Base-by-base conservation (phyloP, 257 asterid genomes). In the Jacaranda mimosifolia region DNA sequence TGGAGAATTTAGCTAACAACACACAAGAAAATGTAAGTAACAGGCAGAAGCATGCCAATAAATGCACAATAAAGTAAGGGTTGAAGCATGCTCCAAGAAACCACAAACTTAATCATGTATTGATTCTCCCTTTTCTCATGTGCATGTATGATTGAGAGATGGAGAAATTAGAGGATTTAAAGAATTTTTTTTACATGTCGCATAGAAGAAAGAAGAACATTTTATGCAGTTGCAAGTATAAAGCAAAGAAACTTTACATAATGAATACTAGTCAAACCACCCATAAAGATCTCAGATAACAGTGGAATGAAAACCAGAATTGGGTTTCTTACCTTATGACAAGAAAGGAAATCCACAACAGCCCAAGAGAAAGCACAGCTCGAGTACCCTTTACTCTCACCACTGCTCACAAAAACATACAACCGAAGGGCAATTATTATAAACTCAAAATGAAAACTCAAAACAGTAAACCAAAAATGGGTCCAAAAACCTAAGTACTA, bases 271-370 rank as follows among this genome's bases (percentile, higher is more conserved):
- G 5, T 6, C 68, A 70, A 45, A 1, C 9, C 13, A 43, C 9
- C 42, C 0, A 49, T 39, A 42, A 0, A 9, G 21, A 74, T 36
- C 64, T 46, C 10, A 15, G 39, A 45, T 46, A 69, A 58, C 45
- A 77, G 74, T 5, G 19, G 17, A 17, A 43, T 43, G 74, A 78
- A 79, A 72, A 78, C 64, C 66, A 35, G 82, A 83, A 65, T 62
- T 78, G 73, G 90, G 90, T 87, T 87, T 86, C 97, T 87, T 83
- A 93, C 98, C 98, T 93, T 93, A 76, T 91, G 76, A 85, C 91
- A 52, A 74, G 51, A 49, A 48, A 57, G 65, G 62, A 82, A 53
- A 56, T 68, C 63, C 56, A 57, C 68, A 73, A 55, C 56, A 59
- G 76, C 65, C 63, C 77, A 60, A 67, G 45, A 63, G 68, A 9